Evolutionary conservation across 345 rosid species (phyloP).

Genomic region (Gossypium thurberi): DNA sequence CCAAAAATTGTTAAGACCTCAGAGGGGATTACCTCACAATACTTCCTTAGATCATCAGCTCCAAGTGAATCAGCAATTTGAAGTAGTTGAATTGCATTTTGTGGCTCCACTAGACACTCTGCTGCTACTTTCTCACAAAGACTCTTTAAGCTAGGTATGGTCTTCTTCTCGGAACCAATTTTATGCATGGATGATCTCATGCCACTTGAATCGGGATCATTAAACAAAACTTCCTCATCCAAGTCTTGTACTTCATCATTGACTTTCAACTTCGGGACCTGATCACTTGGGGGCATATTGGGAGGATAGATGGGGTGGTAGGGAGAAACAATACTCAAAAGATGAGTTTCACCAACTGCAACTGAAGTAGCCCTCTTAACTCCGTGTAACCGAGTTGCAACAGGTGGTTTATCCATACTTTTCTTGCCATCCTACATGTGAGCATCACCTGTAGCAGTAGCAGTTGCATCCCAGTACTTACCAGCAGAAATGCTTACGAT

Average conservation of each 20-base stretch:
- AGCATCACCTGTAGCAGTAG: constrained; percentile 75
- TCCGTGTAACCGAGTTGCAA: constrained; percentile 64
- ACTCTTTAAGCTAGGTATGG: constrained; percentile 66
- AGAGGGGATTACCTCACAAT: constrained; percentile 67
- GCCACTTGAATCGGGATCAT: constrained; percentile 33
- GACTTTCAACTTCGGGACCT: constrained; percentile 26
- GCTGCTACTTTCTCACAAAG: constrained; percentile 88
- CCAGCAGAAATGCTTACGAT: constrained; percentile 79
- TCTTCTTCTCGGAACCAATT: constrained; percentile 26
- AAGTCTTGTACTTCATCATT: constrained; percentile 42
- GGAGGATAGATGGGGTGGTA: constrained; percentile 69
- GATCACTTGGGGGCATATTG: constrained; percentile 21
- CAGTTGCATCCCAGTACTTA: constrained; percentile 88
- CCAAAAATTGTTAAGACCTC: not conserved
- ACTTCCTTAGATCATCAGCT: constrained; percentile 73
- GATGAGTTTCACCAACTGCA: constrained; percentile 93
- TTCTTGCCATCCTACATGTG: constrained; percentile 89
- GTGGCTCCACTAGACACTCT: constrained; percentile 78
- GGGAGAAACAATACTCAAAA: constrained; percentile 67
- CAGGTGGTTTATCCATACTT: constrained; percentile 46
- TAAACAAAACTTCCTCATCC: constrained; percentile 57
- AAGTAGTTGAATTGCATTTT: constrained; percentile 76
- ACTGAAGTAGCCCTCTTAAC: constrained; percentile 79
- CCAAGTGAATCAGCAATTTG: constrained; percentile 93
- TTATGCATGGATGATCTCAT: constrained; percentile 18